Evolutionary conservation across 441 rosid species (phyloP).

Genomic region (Erodium texanum): DNA sequence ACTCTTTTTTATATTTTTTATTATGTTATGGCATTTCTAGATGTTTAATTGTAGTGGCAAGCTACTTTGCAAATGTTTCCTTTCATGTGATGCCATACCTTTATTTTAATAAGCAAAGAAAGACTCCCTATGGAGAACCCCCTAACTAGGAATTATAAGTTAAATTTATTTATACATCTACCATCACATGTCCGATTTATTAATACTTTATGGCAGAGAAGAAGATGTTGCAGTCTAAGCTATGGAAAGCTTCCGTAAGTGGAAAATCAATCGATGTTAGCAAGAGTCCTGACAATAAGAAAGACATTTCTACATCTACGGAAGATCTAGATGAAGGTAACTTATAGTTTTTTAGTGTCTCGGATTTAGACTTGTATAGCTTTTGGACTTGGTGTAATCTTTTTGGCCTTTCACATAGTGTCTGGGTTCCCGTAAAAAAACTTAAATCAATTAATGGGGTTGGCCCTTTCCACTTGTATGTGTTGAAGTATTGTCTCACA

Average conservation of each 20-base stretch:
- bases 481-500: too few species aligned
- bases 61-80: not conserved
- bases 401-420: not conserved
- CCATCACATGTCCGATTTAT: slow-evolving; percentile 15
- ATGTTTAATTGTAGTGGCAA: not conserved
- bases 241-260: slow-evolving; percentile 57
- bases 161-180: not conserved
- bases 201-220: slow-evolving; percentile 53
- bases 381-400: not conserved
- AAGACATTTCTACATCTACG: slow-evolving; percentile 67
- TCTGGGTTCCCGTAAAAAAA: not conserved
- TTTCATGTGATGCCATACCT: not conserved
- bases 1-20: not conserved
- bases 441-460: not conserved
- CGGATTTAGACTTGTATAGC: not conserved
- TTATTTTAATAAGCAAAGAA: not conserved
- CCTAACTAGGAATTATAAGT: not conserved
- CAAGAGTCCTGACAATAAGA: slow-evolving; percentile 35
- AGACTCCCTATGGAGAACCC: too few species aligned
- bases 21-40: not conserved
- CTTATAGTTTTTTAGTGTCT: not conserved
- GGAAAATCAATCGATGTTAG: slow-evolving; percentile 38
- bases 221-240: slow-evolving; percentile 77
- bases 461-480: not conserved
- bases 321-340: slow-evolving; percentile 63